A percentile compares a stretch with the other conserved stretches of the same genome.
These are phyloP conservation scores for Yamadazyma phyllophila DNA, from an alignment of 805 yeast genomes.

Conservation along the genomic window DNA sequence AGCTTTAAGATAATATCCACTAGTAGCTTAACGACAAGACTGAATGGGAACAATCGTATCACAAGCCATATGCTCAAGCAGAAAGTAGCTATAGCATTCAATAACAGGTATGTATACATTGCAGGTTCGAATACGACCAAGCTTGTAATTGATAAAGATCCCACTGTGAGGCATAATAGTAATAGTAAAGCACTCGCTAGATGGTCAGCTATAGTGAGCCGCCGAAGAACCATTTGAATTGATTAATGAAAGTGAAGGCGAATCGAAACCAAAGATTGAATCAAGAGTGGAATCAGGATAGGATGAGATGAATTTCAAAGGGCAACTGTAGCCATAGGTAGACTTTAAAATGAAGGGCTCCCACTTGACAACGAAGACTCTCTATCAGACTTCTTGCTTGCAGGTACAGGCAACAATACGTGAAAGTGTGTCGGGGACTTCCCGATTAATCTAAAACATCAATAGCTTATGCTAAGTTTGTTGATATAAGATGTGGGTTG, in stretches of 20 bases:
- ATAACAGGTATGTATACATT: not conserved
- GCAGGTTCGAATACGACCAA: not conserved
- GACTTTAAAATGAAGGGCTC: not conserved
- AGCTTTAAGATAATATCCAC: not conserved
- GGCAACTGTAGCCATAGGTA: not conserved
- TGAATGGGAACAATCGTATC: constrained; percentile 9
- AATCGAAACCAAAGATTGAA: not conserved
- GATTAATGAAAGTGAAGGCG: not conserved
- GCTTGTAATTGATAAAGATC: constrained; percentile 4
- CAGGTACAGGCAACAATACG: not conserved
- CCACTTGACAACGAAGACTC: too few species aligned
- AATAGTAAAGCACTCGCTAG: constrained; percentile 1
- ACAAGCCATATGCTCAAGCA: constrained; percentile 11
- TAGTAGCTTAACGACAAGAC: not conserved
- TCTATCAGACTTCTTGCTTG: too few species aligned
- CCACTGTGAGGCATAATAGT: constrained; percentile 7
- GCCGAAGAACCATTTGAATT: constrained; percentile 2
- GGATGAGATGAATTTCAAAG: not conserved
- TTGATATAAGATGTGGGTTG: not conserved
- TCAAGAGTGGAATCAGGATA: not conserved
- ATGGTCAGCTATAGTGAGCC: constrained; percentile 2
- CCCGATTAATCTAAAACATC: not conserved
- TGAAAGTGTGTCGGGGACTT: not conserved
- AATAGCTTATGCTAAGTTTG: not conserved
- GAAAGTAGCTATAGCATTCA: constrained; percentile 7